Percentiles rank a stretch among this genome's conserved stretches.
Evolutionary conservation across 2,329 filamentous ascomycete genomes (phyloP).

Genomic region (Scedosporium apiospermum): DNA sequence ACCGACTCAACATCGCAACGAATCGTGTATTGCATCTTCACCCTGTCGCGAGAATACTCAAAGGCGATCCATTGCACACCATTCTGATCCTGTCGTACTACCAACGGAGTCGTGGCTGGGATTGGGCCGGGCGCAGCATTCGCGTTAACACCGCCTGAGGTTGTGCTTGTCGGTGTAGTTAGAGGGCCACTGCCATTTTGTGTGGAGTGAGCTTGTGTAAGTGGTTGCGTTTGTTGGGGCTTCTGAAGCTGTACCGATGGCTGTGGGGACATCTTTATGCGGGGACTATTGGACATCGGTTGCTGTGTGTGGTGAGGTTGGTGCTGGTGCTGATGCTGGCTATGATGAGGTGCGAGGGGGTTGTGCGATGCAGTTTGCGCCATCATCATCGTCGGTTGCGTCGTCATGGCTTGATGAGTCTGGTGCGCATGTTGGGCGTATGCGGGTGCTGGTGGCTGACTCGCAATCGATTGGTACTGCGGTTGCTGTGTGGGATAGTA

Average conservation of each 20-base stretch:
- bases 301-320: conserved; percentile 31
- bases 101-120: conserved; percentile 87
- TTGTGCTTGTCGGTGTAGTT: conserved; percentile 34
- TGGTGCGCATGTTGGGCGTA: conserved; percentile 51
- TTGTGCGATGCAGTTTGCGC: conserved; percentile 48
- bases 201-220: conserved; percentile 23
- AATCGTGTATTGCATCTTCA: conserved; percentile 99
- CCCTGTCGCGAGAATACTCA: conserved; percentile 90
- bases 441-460: conserved; percentile 49
- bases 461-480: conserved; percentile 57
- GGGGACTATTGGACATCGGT: conserved; percentile 51
- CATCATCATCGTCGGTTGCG: conserved; percentile 59
- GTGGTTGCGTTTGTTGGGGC: conserved; percentile 30
- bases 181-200: conserved; percentile 31
- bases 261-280: conserved; percentile 55
- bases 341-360: conserved; percentile 49
- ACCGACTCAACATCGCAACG: conserved; percentile 96
- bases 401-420: conserved; percentile 49
- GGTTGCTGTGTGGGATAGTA: conserved; percentile 57
- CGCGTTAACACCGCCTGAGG: conserved; percentile 56
- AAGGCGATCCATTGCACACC: conserved; percentile 99
- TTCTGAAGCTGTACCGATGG: conserved; percentile 54
- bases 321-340: conserved; percentile 16
- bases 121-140: conserved; percentile 94
- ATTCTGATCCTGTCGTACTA: conserved; percentile 89